Base-by-base conservation (phyloP, 164 flowering plant species). In the Amborella trichopoda region DNA sequence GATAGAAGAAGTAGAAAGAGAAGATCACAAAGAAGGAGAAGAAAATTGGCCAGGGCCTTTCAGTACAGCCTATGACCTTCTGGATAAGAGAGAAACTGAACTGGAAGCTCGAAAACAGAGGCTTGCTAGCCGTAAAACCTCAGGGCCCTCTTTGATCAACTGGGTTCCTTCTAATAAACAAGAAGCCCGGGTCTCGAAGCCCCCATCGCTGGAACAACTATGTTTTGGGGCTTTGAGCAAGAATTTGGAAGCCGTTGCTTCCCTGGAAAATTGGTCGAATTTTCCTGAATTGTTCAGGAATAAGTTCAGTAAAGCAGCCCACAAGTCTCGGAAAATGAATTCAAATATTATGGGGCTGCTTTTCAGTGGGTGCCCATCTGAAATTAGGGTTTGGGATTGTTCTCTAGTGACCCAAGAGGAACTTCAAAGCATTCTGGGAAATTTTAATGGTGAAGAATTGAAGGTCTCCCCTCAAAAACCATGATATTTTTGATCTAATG, bases 11-110 rank as follows among this genome's bases (percentile, higher is more conserved):
- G n/a, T n/a, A n/a, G n/a, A n/a, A n/a, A n/a, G n/a, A n/a, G n/a
- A n/a, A n/a, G n/a, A n/a, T n/a, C n/a, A n/a, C n/a, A n/a, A n/a
- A n/a, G n/a, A n/a, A n/a, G 73, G 57, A 37, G 42, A 50, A 23
- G 91, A 81, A 61, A 94, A 83, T 63, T 86, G 94, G 95, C 91
- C 95, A n/a, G 95, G 95, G 44, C 91, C 91, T 12, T 90, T 90
- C 61, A 77, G 91, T 13, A 86, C 95, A 48, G 95, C 97, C 26
- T 61, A 78, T 81, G 79, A 72, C 52, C 85, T 86, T 51, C 70
- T 77, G 26, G 73, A 46, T 56, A 90, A 76, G 26, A 65, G 93
- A 22, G 66, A 32, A 14, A 39, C 20, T 36, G 76, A 65, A 36
- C 26, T 33, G 42, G 53, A 53, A 23, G 22, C 26, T 42, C 63